Evolutionary conservation across 2,329 filamentous ascomycete genomes (phyloP).

Genomic region (Domatiomyces globalis): DNA sequence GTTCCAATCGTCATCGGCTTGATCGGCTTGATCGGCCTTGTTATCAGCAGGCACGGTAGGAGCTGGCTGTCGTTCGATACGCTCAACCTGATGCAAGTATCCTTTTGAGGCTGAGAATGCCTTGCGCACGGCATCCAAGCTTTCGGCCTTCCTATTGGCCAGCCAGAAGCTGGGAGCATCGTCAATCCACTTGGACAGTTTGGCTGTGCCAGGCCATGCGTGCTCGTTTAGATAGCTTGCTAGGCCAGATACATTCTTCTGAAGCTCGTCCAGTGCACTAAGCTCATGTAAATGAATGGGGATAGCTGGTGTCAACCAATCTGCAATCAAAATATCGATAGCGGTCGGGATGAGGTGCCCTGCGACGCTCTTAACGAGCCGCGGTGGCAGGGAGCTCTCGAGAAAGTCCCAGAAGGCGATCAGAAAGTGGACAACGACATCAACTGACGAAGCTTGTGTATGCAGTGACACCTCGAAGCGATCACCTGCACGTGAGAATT

Average conservation of each 20-base stretch:
- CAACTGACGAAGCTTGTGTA: conserved; percentile 19
- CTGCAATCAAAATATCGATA: conserved; percentile 51
- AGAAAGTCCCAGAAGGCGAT: conserved; percentile 37
- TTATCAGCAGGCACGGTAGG: conserved; percentile 48
- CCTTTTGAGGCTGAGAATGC: conserved; percentile 56
- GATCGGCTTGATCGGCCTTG: conserved; percentile 27
- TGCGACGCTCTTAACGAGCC: conserved; percentile 43
- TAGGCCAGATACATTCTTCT: conserved; percentile 52
- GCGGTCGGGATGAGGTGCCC: conserved; percentile 56
- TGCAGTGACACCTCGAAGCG: conserved; percentile 20
- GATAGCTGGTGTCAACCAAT: conserved; percentile 63
- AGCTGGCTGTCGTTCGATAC: conserved; percentile 69
- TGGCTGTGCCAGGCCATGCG: conserved; percentile 46
- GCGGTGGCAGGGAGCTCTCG: conserved; percentile 34
- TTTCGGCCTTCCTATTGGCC: conserved; percentile 63
- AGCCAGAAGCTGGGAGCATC: conserved; percentile 76
- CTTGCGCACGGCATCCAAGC: conserved; percentile 59
- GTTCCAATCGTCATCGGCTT: conserved; percentile 52
- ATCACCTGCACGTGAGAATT: conserved; percentile 17
- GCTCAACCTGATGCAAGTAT: conserved; percentile 57
- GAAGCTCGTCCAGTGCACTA: conserved; percentile 52
- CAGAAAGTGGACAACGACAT: conserved; percentile 31
- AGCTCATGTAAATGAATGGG: conserved; percentile 61
- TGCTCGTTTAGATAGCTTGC: conserved; percentile 47
- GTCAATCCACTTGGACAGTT: conserved; percentile 65